Evolutionary conservation across 192 early-diverging fungal genomes (phyloP), one percentile per base, ranked within the genome.

Genomic region (Pilobolus umbonatus): DNA sequence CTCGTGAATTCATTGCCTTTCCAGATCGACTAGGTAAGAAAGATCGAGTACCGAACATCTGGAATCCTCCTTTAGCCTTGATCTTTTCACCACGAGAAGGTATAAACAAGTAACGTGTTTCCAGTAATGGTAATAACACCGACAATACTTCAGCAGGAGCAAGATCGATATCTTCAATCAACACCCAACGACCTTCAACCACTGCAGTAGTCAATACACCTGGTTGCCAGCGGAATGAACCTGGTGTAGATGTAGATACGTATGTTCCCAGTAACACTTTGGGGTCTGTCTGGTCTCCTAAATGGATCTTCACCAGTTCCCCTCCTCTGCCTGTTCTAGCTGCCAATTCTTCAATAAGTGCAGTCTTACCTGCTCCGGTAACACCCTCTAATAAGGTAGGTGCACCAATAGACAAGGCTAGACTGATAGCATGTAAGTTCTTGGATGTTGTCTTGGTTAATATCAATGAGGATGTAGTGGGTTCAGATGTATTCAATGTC

Each of bases 101-200:
- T 35, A 98, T 91, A 67, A 95, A 93, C 35, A 99, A 76, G n/a
- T 81, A 81, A 7, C 91, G 73, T 14, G 86, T 88, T 75, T 99
- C 94, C 5, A 99, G 77, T 21, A 99, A 75, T 3, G 96, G 93
- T n/a, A 95, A 63, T 42, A 99, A 78, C 8, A 95, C 84, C 15
- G 91, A 88, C 44, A 98, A 69, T 21, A 98, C 95, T 60, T 99
- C 97, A 11, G 84, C 58, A n/a, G 97, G 89, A 0, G 97, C 97
- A 25, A 93, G 72, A 66, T 99, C 93, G 57, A 99, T 88, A 76
- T 98, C 95, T 74, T 99, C 97, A 64, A 99, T 85, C 44, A 99
- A 72, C 45, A 99, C 84, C 97, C 97, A 99, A 11, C 84, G 78
- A 34, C 97, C 97, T 55, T 92, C 79, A 15, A 71, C 49, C 1